Percentiles rank a stretch among this genome's conserved stretches.
These are phyloP conservation scores for Cruciata laevipes DNA, from an alignment of 257 asterid genomes.

Conservation along the genomic window DNA sequence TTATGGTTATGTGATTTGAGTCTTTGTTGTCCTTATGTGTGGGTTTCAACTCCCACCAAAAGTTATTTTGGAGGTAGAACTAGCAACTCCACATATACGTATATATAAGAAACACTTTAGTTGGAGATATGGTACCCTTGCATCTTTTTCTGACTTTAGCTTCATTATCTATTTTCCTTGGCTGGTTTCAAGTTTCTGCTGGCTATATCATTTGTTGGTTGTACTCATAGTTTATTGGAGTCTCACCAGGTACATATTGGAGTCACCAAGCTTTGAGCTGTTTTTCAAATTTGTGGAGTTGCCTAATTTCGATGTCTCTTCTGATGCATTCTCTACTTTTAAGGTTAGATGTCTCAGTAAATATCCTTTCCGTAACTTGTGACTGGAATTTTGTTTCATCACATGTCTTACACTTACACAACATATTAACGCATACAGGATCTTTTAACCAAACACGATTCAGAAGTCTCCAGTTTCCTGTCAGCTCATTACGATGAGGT, in stretches of 20 bases:
- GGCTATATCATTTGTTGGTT: background rate
- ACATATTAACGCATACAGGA: constrained; percentile 45
- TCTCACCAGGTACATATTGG: constrained; percentile 72
- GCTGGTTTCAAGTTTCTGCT: background rate
- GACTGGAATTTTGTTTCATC: constrained; percentile 9
- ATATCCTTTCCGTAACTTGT: background rate
- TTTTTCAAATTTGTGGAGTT: constrained; percentile 89
- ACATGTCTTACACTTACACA: constrained; percentile 11
- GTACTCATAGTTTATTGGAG: constrained; percentile 14
- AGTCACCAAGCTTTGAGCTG: constrained; percentile 92
- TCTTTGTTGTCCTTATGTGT: background rate
- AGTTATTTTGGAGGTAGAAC: background rate
- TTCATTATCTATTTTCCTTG: background rate
- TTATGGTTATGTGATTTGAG: background rate
- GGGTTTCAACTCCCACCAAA: background rate
- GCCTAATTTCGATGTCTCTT: constrained; percentile 85
- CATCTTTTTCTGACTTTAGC: background rate
- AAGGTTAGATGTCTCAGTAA: constrained; percentile 51
- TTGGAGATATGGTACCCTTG: background rate
- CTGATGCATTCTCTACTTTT: constrained; percentile 95
- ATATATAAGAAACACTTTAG: background rate
- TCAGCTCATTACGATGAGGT: constrained; percentile 72
- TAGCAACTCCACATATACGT: background rate
- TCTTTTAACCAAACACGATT: constrained; percentile 71
- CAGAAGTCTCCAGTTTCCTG: constrained; percentile 76